A percentile compares a stretch with the other conserved stretches of the same genome.
These are phyloP conservation scores for Fagopyrum homotropicum DNA, from an alignment of 148 eudicot species.

Conservation along the genomic window DNA sequence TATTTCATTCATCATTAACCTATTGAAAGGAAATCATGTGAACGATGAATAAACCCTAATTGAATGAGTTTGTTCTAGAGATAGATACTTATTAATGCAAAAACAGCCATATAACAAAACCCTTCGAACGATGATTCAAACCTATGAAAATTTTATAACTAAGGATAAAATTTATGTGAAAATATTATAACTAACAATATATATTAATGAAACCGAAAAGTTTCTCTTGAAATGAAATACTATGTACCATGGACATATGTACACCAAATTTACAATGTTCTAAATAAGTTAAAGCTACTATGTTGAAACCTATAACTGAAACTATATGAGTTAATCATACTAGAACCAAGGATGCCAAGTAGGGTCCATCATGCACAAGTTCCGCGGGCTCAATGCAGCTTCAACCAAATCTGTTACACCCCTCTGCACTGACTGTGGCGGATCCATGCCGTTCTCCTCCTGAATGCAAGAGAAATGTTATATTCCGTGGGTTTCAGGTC, in stretches of 20 bases:
- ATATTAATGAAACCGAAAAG: too few relatives aligned
- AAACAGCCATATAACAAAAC: too few relatives aligned
- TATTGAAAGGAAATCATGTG: too few relatives aligned
- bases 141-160: too few relatives aligned
- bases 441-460: slow-evolving; percentile 90
- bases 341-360: slow-evolving; percentile 99
- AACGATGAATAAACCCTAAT: too few relatives aligned
- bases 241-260: not conserved
- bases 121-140: too few relatives aligned
- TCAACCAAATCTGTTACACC: slow-evolving; percentile 90
- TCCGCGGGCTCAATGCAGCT: slow-evolving; percentile 83
- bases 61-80: too few relatives aligned
- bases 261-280: slow-evolving; percentile 4
- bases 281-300: not conserved
- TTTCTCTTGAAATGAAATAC: too few relatives aligned
- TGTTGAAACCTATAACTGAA: not conserved
- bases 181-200: too few relatives aligned
- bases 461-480: slow-evolving; percentile 16
- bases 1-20: too few relatives aligned
- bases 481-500: not conserved
- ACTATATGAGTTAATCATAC: not conserved
- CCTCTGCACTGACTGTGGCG: slow-evolving; percentile 85
- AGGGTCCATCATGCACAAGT: slow-evolving; percentile 98
- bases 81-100: too few relatives aligned
- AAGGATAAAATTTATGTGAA: too few relatives aligned